These are phyloP conservation scores for Ceratocystis cacaofunesta DNA, from an alignment of 2,329 filamentous ascomycete species.

Conservation along the genomic window DNA sequence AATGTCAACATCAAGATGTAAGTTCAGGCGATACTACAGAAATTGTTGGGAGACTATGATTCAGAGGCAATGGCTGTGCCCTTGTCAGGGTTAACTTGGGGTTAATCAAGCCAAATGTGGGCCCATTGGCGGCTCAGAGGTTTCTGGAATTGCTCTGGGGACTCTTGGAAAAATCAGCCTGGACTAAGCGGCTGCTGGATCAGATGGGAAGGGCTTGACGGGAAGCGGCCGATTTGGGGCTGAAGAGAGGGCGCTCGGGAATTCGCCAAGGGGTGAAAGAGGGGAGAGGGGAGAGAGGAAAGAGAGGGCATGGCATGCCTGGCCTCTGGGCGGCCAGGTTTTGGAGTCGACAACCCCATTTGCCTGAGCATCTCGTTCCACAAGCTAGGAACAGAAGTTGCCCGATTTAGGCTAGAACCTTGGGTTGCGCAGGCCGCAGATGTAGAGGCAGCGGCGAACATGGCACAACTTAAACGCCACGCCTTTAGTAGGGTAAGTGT, in stretches of 20 bases:
- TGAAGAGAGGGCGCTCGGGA: neutral
- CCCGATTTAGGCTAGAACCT: neutral
- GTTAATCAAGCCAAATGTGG: neutral
- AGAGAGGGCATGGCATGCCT: too few relatives aligned
- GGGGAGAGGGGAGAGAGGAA: too few relatives aligned
- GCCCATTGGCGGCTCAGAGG: neutral
- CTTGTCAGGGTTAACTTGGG: neutral
- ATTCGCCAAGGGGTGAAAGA: neutral
- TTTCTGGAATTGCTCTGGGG: neutral
- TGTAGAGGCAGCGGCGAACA: neutral
- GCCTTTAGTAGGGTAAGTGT: neutral
- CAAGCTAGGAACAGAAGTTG: neutral
- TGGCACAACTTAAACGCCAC: neutral
- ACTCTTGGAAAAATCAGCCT: too few relatives aligned
- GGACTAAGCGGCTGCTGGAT: neutral
- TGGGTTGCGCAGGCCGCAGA: neutral
- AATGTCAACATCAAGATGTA: neutral
- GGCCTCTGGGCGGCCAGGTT: too few relatives aligned
- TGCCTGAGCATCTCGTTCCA: neutral
- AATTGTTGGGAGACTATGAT: neutral
- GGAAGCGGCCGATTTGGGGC: neutral
- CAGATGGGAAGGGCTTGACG: neutral
- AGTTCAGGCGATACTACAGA: neutral
- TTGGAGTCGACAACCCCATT: too few relatives aligned
- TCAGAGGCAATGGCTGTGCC: neutral